These are phyloP conservation scores for Talaromyces sp. DNA, from an alignment of 2,329 filamentous ascomycete genomes.

Conservation along the genomic window DNA sequence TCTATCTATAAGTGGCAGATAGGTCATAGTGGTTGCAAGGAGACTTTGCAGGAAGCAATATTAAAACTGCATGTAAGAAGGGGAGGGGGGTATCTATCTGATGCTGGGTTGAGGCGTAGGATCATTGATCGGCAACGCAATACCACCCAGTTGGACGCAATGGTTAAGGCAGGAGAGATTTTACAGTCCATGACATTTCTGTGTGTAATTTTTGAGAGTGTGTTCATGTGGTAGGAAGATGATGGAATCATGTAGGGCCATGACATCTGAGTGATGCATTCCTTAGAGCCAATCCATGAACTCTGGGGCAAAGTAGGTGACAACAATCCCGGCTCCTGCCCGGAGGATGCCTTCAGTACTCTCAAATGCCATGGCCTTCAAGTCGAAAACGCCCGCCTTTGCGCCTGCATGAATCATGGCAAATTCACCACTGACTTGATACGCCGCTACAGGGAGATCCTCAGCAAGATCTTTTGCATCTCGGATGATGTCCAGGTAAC, in stretches of 20 bases:
- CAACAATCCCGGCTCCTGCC: slow-evolving; percentile 88
- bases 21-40: no score
- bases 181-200: background rate
- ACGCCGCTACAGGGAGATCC: slow-evolving; percentile 90
- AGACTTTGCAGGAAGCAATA: no score
- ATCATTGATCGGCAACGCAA: background rate
- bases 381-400: slow-evolving; percentile 93
- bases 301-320: slow-evolving; percentile 91
- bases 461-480: slow-evolving; percentile 93
- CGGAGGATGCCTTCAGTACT: slow-evolving; percentile 89
- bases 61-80: no score
- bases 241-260: no score
- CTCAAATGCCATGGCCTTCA: slow-evolving; percentile 94
- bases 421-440: slow-evolving; percentile 96
- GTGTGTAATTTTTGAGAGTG: no score
- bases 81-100: slow-evolving; percentile 2
- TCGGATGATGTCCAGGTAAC: slow-evolving; percentile 96
- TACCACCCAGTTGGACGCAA: background rate
- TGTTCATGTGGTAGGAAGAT: no score
- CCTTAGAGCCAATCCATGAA: slow-evolving; percentile 63
- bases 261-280: no score
- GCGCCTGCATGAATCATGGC: slow-evolving; percentile 97
- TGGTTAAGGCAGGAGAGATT: background rate
- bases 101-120: background rate
- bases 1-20: no score